phyloP scores from a whole-genome alignment of 2,329 filamentous ascomycete genomes.

The Verticillium tricorpus region DNA sequence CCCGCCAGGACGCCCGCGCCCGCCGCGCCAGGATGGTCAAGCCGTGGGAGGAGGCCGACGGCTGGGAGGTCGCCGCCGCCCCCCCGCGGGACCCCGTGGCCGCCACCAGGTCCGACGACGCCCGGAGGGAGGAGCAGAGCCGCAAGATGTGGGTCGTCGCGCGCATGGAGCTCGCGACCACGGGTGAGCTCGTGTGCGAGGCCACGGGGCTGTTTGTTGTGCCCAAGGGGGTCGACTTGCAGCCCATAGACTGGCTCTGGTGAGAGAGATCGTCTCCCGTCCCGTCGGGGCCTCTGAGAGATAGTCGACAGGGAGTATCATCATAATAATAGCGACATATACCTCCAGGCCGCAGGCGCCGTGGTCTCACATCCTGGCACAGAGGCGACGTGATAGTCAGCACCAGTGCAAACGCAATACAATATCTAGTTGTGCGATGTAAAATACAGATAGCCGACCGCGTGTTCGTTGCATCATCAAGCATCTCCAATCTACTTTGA shows the following conservation, averaged over 20 bases:
- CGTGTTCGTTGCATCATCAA: not conserved
- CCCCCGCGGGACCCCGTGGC: not conserved
- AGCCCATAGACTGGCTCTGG: not conserved
- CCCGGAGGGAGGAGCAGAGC: slow-evolving; percentile 1
- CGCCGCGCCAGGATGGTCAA: not conserved
- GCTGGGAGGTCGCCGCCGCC: not conserved
- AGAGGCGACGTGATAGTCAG: too few relatives aligned
- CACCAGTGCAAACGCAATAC: too few relatives aligned
- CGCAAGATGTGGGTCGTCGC: slow-evolving; percentile 11
- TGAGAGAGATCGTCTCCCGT: not conserved
- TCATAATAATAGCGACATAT: too few relatives aligned
- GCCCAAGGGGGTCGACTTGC: slow-evolving; percentile 6
- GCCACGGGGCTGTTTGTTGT: slow-evolving; percentile 11
- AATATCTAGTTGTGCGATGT: not conserved
- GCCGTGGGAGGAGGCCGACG: not conserved
- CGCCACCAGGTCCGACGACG: not conserved
- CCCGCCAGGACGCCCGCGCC: not conserved
- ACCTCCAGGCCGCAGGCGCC: too few relatives aligned
- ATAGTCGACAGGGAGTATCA: too few relatives aligned
- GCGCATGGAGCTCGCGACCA: slow-evolving; percentile 4
- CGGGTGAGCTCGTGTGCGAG: slow-evolving; percentile 4
- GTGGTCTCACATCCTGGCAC: too few relatives aligned
- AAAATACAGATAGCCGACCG: not conserved
- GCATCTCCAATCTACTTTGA: not conserved
- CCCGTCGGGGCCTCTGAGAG: too few relatives aligned